Evolutionary conservation across 305 asterid species (phyloP).

Genomic region (Rubia tinctorum): DNA sequence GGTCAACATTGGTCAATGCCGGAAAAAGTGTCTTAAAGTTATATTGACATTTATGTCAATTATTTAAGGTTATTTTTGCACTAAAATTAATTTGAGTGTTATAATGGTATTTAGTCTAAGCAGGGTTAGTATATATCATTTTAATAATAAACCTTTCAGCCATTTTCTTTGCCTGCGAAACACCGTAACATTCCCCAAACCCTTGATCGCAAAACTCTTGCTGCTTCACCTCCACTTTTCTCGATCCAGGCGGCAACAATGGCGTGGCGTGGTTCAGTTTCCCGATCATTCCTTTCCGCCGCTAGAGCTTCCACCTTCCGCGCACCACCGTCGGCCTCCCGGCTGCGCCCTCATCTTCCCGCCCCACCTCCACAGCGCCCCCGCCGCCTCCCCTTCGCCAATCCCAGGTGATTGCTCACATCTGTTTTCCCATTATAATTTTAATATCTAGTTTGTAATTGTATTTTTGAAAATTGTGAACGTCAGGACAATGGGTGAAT

Average conservation of each 20-base stretch:
- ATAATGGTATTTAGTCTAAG: too few relatives aligned
- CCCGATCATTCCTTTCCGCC: constrained; percentile 67
- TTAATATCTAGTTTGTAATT: background rate
- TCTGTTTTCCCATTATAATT: background rate
- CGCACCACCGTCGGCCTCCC: constrained; percentile 47
- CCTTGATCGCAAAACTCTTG: background rate
- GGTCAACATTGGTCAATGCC: too few relatives aligned
- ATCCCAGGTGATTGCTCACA: constrained; percentile 54
- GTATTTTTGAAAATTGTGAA: background rate
- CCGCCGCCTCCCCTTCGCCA: constrained; percentile 65
- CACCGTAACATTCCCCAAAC: background rate
- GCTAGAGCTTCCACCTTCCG: constrained; percentile 72
- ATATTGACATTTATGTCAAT: too few relatives aligned
- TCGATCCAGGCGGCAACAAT: constrained; percentile 19
- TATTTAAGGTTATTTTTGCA: too few relatives aligned
- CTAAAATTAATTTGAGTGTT: too few relatives aligned
- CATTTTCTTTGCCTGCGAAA: background rate
- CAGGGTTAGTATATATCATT: too few relatives aligned
- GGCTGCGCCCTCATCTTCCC: constrained; percentile 54
- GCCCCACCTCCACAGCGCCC: constrained; percentile 53
- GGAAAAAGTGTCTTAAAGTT: too few relatives aligned
- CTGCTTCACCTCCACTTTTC: background rate
- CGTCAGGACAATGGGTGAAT: constrained; percentile 65
- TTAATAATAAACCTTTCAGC: too few relatives aligned
- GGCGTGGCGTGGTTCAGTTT: constrained; percentile 91